A percentile compares a stretch with the other conserved stretches of the same genome.
phyloP scores from a whole-genome alignment of 2,329 filamentous ascomycete species.

The Alternaria sp. region DNA sequence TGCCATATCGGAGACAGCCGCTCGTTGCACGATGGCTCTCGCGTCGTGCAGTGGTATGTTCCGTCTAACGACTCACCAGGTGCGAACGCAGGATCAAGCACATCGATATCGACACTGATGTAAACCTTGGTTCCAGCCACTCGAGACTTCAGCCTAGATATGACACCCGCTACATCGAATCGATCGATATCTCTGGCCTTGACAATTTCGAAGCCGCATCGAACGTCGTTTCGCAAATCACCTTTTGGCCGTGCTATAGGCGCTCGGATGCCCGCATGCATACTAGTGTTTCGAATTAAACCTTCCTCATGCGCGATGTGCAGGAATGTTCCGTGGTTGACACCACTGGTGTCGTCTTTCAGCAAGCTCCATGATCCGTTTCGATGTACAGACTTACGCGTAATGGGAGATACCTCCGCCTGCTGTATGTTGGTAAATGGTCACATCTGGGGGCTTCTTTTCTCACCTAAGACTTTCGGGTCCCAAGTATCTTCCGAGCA shows the following conservation, averaged over 20 bases:
- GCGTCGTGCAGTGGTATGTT: not conserved
- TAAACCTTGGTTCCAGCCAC: constrained; percentile 64
- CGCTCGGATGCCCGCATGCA: constrained; percentile 69
- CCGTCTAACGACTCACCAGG: constrained; percentile 53
- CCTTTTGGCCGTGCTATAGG: constrained; percentile 60
- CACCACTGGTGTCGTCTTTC: constrained; percentile 43
- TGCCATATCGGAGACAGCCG: not conserved
- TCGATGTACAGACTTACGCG: constrained; percentile 54
- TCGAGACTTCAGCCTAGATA: constrained; percentile 60
- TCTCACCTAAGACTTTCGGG: constrained; percentile 61
- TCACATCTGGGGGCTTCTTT: no score
- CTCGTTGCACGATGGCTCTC: not conserved
- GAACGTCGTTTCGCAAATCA: constrained; percentile 65
- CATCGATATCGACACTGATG: constrained; percentile 66
- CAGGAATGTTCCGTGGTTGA: constrained; percentile 70
- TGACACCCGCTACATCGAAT: constrained; percentile 58
- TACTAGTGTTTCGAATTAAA: constrained; percentile 65
- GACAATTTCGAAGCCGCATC: constrained; percentile 67
- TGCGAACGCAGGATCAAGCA: constrained; percentile 64
- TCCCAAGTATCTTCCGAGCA: constrained; percentile 62
- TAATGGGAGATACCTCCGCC: constrained; percentile 68
- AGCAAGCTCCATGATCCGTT: constrained; percentile 3
- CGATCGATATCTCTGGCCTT: constrained; percentile 65
- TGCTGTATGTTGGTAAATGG: constrained; percentile 26
- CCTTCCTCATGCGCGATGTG: constrained; percentile 70